phyloP scores from a whole-genome alignment of 108 stramenopile genomes.

The Nannochloropsis oceanica region DNA sequence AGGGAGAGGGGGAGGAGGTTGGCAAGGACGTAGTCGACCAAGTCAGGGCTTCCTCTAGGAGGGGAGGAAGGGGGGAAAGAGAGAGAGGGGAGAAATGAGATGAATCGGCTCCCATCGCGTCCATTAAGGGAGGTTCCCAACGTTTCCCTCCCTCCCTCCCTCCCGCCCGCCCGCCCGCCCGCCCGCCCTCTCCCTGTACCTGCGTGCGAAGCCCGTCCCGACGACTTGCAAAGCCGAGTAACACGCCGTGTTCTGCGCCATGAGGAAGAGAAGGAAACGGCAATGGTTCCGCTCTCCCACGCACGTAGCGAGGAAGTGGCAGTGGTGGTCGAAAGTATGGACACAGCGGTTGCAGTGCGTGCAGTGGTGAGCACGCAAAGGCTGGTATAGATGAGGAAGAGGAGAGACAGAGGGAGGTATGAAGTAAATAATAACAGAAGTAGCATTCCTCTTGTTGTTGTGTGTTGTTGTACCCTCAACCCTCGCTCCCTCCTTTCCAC shows the following conservation, averaged over 20 bases:
- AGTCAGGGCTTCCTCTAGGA: background rate
- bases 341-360: conserved; percentile 53
- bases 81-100: background rate
- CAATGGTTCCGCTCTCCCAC: conserved; percentile 77
- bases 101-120: background rate
- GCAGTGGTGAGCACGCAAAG: conserved; percentile 70
- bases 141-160: background rate
- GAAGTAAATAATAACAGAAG: background rate
- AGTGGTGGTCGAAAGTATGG: conserved; percentile 78
- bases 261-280: conserved; percentile 45
- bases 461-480: too few relatives aligned
- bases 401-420: background rate
- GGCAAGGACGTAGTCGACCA: background rate
- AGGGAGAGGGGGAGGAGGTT: conserved; percentile 2
- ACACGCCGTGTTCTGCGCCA: background rate
- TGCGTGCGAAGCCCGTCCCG: background rate
- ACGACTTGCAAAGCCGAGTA: background rate
- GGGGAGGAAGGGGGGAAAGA: background rate
- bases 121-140: too few relatives aligned
- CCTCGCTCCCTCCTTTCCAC: background rate
- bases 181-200: background rate
- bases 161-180: background rate
- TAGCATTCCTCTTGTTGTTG: too few relatives aligned
- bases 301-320: conserved; percentile 56
- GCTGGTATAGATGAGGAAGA: conserved; percentile 26